Base-by-base conservation (phyloP, 2,329 filamentous ascomycete genomes). In the Harringtonia aguacate region DNA sequence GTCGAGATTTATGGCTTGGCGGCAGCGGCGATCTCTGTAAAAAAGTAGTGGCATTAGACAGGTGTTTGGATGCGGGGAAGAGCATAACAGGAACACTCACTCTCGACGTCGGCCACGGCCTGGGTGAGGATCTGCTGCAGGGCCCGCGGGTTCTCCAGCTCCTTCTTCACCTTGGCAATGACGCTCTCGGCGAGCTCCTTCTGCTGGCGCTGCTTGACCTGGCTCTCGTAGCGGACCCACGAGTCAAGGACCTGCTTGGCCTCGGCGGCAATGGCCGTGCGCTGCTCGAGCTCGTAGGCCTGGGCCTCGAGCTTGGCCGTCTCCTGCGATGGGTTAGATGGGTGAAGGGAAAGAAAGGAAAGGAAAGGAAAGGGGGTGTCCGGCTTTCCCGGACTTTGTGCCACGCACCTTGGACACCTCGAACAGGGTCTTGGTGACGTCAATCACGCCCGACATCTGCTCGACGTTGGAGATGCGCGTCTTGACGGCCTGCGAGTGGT, bases 171-270 rank as follows among this genome's bases (percentile, higher is more conserved):
- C 81, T 95, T 98, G 75, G 84, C 80, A 61, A 98, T 97, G 68
- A 98, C 75, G 66, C 72, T 79, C 63, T 94, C 81, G 53, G 92
- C 87, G 54, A 98, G 80, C 77, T 98, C 92, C 69, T 77, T 83
- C 79, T 98, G 92, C 76, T 98, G 88, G 66, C 92, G 84, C 75
- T 90, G 84, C 85, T 97, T 98, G 62, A 98, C 89, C 76, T 97
- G 92, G 58, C 85, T 74, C 75, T 98, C 92, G 69, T 98, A 98
- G 65, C 92, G 85, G 53, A 97, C 89, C 94, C 92, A 98, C 46
- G 88, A 95, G 67, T 98, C 92, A 53, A 98, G 81, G 48, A 97
- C 92, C 50, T 77, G 61, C 83, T 95, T 98, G 61, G 90, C 90
- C 77, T 98, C 92, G 52, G 79, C 73, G 47, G 88, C 88, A 54